Evolutionary conservation across 2,329 filamentous ascomycete genomes (phyloP), one percentile per base, ranked within the genome.

Genomic region (Aspergillus spinulosporus): DNA sequence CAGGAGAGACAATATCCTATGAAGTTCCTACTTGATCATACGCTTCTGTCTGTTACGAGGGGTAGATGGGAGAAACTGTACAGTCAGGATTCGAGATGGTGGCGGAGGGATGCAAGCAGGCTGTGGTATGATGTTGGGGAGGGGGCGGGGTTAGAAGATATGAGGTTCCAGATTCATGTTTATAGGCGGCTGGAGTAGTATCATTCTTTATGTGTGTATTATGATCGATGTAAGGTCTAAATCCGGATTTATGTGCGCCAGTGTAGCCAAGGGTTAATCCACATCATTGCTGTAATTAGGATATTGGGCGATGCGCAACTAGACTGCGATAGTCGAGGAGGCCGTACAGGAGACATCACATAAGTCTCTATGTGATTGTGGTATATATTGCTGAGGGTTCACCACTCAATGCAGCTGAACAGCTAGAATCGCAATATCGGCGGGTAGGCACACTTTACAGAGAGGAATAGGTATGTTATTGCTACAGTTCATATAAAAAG

Each of bases 141-240:
- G 72, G 90, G 91, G 2, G 91, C 96, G 59, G 82, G 86, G 51
- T 75, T 97, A 68, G 93, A 97, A 76, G 90, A 97, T 70, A 96
- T 97, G 92, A 85, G 92, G 46, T 96, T 93, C 73, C 93, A 97
- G 74, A 80, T 96, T 65, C 92, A 97, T 76, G 70, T 97, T 12
- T 97, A 96, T 68, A 73, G 76, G 54, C 74, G 77, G 59, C 48
- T 76, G 29, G 36, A 52, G 15, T 47, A 14, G 15, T 31, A 21
- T 21, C 21, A 21, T 21, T 45, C 5, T 45, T 12, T 5, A 2
- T 57, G 48, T 15, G 26, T 45, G 11, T 42, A 15, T 21, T 21
- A 21, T 21, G 21, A 21, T 21, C 21, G 21, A 21, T 21, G 21
- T 21, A 21, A 21, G 21, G 21, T 21, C 21, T 21, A 21, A 21